Conservation (phyloP, 225 moss, liverwort and hornwort species). For the Marchantia paleacea region DNA sequence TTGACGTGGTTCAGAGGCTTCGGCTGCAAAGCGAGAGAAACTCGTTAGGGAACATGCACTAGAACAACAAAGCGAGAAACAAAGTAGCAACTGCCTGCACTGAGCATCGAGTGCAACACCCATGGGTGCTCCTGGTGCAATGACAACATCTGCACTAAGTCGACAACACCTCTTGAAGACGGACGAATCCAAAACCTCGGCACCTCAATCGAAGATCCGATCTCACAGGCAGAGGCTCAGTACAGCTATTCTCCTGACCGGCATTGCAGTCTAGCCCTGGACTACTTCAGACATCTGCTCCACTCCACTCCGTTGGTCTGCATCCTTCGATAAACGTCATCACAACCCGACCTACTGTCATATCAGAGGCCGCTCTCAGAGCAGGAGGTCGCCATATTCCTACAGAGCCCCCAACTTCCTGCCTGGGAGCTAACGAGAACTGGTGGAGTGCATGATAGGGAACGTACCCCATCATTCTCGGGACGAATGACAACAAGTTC, state of each 20-base stretch:
- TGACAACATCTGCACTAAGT: neutral
- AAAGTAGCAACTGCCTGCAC: too few relatives aligned
- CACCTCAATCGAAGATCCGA: neutral
- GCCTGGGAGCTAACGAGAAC: neutral
- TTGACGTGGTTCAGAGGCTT: conserved; percentile 61
- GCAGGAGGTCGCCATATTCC: neutral
- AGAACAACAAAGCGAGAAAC: too few relatives aligned
- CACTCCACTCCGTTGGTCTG: neutral
- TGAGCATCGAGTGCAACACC: neutral
- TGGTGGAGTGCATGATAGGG: neutral
- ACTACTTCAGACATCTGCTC: neutral
- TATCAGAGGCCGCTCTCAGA: neutral
- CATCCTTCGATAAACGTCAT: neutral
- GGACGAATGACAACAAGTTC: conserved; percentile 93
- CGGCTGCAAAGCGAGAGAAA: conserved; percentile 44
- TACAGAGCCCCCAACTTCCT: too few relatives aligned
- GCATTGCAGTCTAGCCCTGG: neutral
- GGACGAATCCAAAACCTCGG: neutral
- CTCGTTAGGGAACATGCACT: neutral
- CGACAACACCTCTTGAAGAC: neutral
- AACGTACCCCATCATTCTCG: conserved; percentile 77
- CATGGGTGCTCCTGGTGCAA: neutral
- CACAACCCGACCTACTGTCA: neutral
- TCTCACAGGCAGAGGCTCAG: neutral
- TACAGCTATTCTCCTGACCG: neutral